A percentile compares a stretch with the other conserved stretches of the same genome.
Conservation (phyloP, 371 early-diverging fungal species). For the Syncephalastrum sp. region DNA sequence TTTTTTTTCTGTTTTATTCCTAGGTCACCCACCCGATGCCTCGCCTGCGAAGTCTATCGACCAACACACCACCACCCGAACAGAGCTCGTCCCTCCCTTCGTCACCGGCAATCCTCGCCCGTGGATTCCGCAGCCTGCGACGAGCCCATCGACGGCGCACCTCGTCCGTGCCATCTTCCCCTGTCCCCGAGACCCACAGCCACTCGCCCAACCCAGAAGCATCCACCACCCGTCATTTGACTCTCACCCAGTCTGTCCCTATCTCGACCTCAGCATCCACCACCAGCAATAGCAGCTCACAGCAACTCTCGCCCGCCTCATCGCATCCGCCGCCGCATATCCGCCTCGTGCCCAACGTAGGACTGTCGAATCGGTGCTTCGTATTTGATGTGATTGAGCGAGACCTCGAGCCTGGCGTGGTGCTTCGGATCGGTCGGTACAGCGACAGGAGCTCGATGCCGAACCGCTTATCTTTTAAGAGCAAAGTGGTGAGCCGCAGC, state of each 20-base stretch:
- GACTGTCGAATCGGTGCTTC: conserved; percentile 64
- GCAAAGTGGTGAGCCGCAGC: conserved; percentile 90
- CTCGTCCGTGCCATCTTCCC: conserved; percentile 17
- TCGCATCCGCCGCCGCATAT: conserved; percentile 30
- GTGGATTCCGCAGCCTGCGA: conserved; percentile 38
- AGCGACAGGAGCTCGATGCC: conserved; percentile 66
- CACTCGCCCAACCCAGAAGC: not conserved
- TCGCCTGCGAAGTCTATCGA: conserved; percentile 34
- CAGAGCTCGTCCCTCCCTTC: conserved; percentile 6
- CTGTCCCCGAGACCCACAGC: conserved; percentile 3
- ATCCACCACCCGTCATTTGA: not conserved
- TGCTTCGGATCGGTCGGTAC: conserved; percentile 77
- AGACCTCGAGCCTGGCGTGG: conserved; percentile 63
- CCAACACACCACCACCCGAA: conserved; percentile 17
- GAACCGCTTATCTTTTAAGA: conserved; percentile 83
- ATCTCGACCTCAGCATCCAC: conserved; percentile 5
- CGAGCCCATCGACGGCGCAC: conserved; percentile 25
- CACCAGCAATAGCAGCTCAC: not conserved
- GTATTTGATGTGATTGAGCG: conserved; percentile 84
- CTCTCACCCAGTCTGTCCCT: conserved; percentile 1
- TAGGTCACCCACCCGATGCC: conserved; percentile 19
- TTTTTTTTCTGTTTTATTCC: conserved; percentile 5
- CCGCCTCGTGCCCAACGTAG: conserved; percentile 76
- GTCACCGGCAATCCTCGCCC: conserved; percentile 28
- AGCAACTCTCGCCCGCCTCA: no score